These are phyloP conservation scores for grape (Vitis vinifera) DNA, from an alignment of 164 flowering plant species.

Conservation along the genomic window ASM3070453v1 NC_081823.1:10809001-10809500, in stretches of 20 bases:
- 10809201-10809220: background rate
- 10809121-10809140: too few relatives aligned
- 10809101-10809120: too few relatives aligned
- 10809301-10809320: background rate
- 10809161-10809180: too few relatives aligned
- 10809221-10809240: too few relatives aligned
- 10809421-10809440: background rate
- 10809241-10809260: background rate
- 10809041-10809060: too few relatives aligned
- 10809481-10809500: background rate
- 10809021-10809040: too few relatives aligned
- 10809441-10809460: too few relatives aligned
- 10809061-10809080: too few relatives aligned
- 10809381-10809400: background rate
- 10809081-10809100: too few relatives aligned
- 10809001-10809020: too few relatives aligned
- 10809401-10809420: background rate
- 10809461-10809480: background rate
- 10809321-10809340: background rate
- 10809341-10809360: background rate
- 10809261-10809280: conserved; percentile 3
- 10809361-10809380: background rate
- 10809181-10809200: too few relatives aligned
- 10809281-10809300: background rate
- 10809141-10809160: too few relatives aligned